Percentiles rank a stretch among this genome's conserved stretches.
phyloP scores from a whole-genome alignment of 306 rosid species.

The Oxytropis ochrocephala region DNA sequence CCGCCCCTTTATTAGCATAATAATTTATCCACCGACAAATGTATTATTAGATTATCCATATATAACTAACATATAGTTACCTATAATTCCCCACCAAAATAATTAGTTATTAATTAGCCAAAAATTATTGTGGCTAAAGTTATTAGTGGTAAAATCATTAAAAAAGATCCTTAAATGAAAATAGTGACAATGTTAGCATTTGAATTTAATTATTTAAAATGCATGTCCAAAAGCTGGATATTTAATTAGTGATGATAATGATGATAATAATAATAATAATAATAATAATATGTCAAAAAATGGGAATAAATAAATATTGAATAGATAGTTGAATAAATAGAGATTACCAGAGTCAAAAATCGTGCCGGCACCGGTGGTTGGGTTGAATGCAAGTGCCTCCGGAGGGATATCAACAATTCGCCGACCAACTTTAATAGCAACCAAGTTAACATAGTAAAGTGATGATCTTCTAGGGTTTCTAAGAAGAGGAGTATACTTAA shows the following conservation, averaged over 20 bases:
- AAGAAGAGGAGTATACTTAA: conserved; percentile 77
- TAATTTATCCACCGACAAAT: neutral
- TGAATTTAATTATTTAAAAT: neutral
- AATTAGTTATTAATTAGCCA: neutral
- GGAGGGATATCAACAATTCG: conserved; percentile 73
- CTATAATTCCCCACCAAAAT: no score
- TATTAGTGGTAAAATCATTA: neutral
- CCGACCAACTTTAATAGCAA: conserved; percentile 68
- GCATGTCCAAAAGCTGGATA: no score
- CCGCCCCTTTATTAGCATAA: neutral
- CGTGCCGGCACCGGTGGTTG: conserved; percentile 82
- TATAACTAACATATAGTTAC: neutral
- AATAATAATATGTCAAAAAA: no score
- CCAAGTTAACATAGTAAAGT: conserved; percentile 66
- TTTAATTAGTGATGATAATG: no score
- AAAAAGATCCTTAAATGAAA: no score
- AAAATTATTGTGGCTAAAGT: neutral
- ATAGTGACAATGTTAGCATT: neutral
- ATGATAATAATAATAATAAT: no score
- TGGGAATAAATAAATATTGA: no score
- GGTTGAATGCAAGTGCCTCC: conserved; percentile 62
- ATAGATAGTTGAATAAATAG: neutral
- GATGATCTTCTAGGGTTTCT: conserved; percentile 83
- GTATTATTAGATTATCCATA: neutral
- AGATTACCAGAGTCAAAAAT: conserved; percentile 75